Percentiles rank a stretch among this genome's conserved stretches.
These are phyloP conservation scores for Lactarius sp. DNA, from an alignment of 768 basidiomycete species.

Conservation along the genomic window DNA sequence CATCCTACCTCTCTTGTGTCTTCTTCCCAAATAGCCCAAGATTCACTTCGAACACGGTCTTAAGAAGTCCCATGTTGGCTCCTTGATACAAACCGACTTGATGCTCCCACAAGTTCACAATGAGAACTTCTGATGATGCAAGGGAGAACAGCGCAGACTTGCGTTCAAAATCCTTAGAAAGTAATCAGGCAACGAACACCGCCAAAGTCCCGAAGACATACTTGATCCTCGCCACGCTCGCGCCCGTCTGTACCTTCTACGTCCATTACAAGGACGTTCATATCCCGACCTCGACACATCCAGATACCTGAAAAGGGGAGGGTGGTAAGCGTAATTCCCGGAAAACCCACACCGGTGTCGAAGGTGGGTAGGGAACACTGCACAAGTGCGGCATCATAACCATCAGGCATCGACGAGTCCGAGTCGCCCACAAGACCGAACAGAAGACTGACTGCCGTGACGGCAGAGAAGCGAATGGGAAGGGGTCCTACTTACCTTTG, in stretches of 20 bases:
- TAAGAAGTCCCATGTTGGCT: no score
- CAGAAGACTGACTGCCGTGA: no score
- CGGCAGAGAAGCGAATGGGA: no score
- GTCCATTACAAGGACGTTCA: slow-evolving; percentile 64
- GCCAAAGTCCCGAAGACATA: slow-evolving; percentile 31
- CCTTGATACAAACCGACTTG: no score
- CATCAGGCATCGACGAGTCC: background rate
- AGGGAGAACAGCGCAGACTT: slow-evolving; percentile 94
- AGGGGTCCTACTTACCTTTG: slow-evolving; percentile 56
- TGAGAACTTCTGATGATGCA: slow-evolving; percentile 91
- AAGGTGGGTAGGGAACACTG: background rate
- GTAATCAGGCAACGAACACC: background rate
- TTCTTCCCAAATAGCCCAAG: slow-evolving; percentile 88
- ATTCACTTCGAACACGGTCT: no score
- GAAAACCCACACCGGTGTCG: background rate
- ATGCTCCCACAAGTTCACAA: slow-evolving; percentile 98
- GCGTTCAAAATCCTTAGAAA: slow-evolving; percentile 83
- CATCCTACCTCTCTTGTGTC: slow-evolving; percentile 46
- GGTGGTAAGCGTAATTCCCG: background rate
- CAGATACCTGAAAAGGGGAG: slow-evolving; percentile 69
- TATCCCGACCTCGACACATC: slow-evolving; percentile 90
- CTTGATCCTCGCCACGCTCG: no score
- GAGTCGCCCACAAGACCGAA: background rate
- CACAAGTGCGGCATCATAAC: no score
- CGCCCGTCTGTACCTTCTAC: no score